Conservation (phyloP, 176 grass and related monocot species). For the Neostapfia colusana region DNA sequence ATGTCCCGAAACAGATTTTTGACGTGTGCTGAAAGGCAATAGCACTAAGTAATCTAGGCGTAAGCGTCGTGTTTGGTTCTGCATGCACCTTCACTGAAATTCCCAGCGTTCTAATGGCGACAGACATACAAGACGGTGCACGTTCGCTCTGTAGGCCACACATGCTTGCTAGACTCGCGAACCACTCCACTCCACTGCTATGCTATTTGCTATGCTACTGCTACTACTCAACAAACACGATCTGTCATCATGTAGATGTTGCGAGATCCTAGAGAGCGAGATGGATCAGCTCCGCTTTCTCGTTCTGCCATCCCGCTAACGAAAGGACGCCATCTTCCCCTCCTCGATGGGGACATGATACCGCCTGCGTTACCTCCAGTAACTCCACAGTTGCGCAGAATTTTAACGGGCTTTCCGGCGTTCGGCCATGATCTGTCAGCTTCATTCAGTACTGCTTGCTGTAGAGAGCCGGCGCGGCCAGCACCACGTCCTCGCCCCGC, state of each 20-base stretch:
- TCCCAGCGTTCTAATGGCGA: background rate
- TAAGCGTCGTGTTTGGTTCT: too few species aligned
- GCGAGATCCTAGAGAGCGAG: background rate
- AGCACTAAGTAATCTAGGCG: too few species aligned
- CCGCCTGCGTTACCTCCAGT: background rate
- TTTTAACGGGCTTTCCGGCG: background rate
- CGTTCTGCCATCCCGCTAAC: background rate
- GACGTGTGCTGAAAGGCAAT: too few species aligned
- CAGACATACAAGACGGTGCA: background rate
- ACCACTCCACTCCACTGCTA: too few species aligned
- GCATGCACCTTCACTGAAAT: background rate
- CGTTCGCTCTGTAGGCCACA: background rate
- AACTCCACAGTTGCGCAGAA: background rate
- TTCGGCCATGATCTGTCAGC: background rate
- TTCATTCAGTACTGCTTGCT: too few species aligned
- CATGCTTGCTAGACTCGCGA: background rate
- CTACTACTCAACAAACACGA: background rate
- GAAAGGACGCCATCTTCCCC: conserved; percentile 19
- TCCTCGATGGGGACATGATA: conserved; percentile 26
- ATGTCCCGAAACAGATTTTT: too few species aligned
- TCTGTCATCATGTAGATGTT: background rate
- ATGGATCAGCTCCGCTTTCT: background rate
- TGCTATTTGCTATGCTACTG: too few species aligned
- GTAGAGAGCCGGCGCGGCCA: too few species aligned
- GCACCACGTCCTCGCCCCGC: too few species aligned